Evolutionary conservation across 176 grass and related monocot species (phyloP), one percentile per base, ranked within the genome.

Genomic region (Lolium multiflorum): DNA sequence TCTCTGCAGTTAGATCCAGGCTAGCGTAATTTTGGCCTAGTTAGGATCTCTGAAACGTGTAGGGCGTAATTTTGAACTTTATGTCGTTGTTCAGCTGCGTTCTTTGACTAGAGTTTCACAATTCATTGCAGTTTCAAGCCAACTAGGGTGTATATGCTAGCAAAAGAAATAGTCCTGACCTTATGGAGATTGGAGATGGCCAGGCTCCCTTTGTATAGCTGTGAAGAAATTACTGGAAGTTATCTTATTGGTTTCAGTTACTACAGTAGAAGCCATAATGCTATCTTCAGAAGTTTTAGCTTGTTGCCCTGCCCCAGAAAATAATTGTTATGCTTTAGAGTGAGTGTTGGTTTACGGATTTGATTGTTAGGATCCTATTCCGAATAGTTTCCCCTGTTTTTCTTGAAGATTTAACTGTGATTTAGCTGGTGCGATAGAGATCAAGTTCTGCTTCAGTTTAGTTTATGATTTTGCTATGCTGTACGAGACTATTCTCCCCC

Each of bases 1-100:
- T 74, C 3, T 48, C 5, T 6, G 51, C 85, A 20, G 82, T 81
- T 88, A 85, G 90, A 88, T 91, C 77, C 81, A 62, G 17, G 62
- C 4, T 63, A 7, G 54, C 31, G 31, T 35, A 35, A 43, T 7
- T 43, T 43, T 43, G 41, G 41, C 4, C 6, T 5, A 43, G 41
- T 43, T 43, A 60, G 83, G n/a, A 28, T 77, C 6, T 22, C 47
- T 13, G 4, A 57, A 58, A 20, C 38, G 4, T 39, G 20, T 67
- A 65, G 8, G 17, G 7, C 1, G 3, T 56, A 22, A 22, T 55
- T 18, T 63, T n/a, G 39, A 54, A 31, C 43, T 8, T 43, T 38
- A 37, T 79, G 17, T 8, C 64, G 22, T 24, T 44, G 38, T n/a
- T 6, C 14, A 62, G 55, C 21, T 59, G 41, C 28, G 1, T 78